Evolutionary conservation across 306 rosid genomes (phyloP).

Genomic region (Prunus mira): DNA sequence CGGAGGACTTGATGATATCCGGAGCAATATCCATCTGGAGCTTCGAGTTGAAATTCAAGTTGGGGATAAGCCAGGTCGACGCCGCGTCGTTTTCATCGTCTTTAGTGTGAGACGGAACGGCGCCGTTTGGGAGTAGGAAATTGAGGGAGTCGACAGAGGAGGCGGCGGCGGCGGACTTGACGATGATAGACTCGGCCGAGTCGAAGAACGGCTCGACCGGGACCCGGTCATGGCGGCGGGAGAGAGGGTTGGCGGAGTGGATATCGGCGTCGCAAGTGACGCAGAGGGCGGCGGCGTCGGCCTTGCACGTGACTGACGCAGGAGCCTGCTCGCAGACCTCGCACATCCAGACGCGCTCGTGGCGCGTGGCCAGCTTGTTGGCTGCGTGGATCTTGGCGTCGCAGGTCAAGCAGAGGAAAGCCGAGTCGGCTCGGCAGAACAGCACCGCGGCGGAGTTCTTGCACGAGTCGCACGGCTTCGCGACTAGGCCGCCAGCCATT

Average conservation of each 20-base stretch:
- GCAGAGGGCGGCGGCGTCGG: constrained; percentile 92
- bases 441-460: constrained; percentile 49
- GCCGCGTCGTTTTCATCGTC: constrained; percentile 17
- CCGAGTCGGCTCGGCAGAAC: constrained; percentile 71
- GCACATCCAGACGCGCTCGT: constrained; percentile 92
- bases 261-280: constrained; percentile 86
- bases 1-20: constrained; percentile 49
- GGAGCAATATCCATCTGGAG: constrained; percentile 34
- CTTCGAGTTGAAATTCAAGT: constrained; percentile 47
- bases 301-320: constrained; percentile 87
- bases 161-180: constrained; percentile 35
- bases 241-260: constrained; percentile 90
- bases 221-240: constrained; percentile 88
- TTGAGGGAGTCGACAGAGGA: constrained; percentile 20
- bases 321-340: constrained; percentile 98
- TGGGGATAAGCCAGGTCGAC: constrained; percentile 49
- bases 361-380: constrained; percentile 60
- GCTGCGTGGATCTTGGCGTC: constrained; percentile 69
- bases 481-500: constrained; percentile 45
- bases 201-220: constrained; percentile 83
- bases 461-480: constrained; percentile 80
- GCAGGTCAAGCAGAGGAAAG: constrained; percentile 75
- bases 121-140: constrained; percentile 29
- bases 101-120: constrained; percentile 14
- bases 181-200: constrained; percentile 44